Base-by-base conservation (phyloP, 1,139 yeast genomes). In the Taphrina wiesneri region DNA sequence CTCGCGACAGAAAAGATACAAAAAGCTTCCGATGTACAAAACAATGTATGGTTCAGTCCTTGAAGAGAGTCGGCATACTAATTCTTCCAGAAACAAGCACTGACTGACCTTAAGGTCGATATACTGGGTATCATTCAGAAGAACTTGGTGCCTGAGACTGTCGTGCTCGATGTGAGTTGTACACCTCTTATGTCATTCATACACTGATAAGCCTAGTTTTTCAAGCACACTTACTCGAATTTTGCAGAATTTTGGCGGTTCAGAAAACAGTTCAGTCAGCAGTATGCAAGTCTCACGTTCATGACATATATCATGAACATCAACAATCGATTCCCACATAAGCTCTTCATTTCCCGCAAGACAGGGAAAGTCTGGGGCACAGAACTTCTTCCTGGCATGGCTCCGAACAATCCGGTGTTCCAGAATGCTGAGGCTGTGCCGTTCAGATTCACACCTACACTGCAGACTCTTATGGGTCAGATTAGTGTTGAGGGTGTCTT, bases 201-300 rank as follows among this genome's bases (percentile, higher is more conserved):
- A 61, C n/a, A 45, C 26, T 25, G 26, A 45, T 21, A 23, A 17
- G 4, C 72, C 70, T 39, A 39, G 43, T 83, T 83, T 71, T 85
- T 84, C 70, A 77, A 87, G 67, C 82, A 82, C 2, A 79, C 87
- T 61, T 95, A 86, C 77, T 83, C 87, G 11, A 83, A 86, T 67
- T 95, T 88, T 76, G 97, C 90, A 75, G 97, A 93, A 74, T 93
- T 92, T 80, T 95, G 99, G 99, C 78, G 92, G 66, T 95, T 95
- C 86, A 84, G 98, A 70, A 92, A 92, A 73, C 97, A 91, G 74
- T 95, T 95, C 73, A 85, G 97, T 11, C 88, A 96, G 21, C 97
- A 92, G 77, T 95, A 93, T 77, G 97, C 98, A n/a, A 87, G 96
- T 0, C 88, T 93, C 72, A 86, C 92, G 46, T 93, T 93, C 77